Conservation (phyloP, 2,329 filamentous ascomycete species). For the Cryphonectria nitschkei region DNA sequence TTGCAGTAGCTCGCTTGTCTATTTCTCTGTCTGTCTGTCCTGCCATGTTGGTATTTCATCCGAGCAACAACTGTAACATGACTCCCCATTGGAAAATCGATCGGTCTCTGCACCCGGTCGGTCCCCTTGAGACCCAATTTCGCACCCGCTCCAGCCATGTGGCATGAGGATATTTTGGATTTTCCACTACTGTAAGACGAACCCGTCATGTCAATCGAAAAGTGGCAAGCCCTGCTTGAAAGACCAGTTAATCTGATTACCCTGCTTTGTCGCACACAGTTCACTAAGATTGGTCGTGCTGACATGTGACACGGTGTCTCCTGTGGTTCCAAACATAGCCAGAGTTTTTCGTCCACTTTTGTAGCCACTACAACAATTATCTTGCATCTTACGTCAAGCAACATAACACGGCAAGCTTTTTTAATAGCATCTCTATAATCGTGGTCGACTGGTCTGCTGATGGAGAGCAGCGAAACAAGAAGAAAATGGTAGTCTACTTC, state of each 20-base stretch:
- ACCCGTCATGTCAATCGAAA: neutral
- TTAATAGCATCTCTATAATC: conserved; percentile 16
- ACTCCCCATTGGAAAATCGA: neutral
- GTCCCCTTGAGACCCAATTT: neutral
- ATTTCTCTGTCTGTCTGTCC: neutral
- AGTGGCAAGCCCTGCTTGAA: neutral
- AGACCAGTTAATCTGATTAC: no score
- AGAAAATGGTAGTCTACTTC: conserved; percentile 15
- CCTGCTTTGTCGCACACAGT: neutral
- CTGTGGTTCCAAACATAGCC: neutral
- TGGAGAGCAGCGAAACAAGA: conserved; percentile 5
- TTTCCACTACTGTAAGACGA: neutral
- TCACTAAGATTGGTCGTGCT: neutral
- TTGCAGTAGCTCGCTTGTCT: neutral
- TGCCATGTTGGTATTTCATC: no score
- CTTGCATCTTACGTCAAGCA: conserved; percentile 1
- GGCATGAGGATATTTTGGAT: neutral
- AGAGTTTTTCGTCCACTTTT: neutral
- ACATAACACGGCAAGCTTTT: neutral
- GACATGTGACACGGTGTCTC: neutral
- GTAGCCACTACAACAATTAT: neutral
- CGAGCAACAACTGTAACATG: no score
- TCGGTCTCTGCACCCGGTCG: neutral
- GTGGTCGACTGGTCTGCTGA: conserved; percentile 1
- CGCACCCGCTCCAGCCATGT: neutral